Base-by-base conservation (phyloP, 495 filamentous ascomycete genomes). In the Penicillium bialowiezense region DNA sequence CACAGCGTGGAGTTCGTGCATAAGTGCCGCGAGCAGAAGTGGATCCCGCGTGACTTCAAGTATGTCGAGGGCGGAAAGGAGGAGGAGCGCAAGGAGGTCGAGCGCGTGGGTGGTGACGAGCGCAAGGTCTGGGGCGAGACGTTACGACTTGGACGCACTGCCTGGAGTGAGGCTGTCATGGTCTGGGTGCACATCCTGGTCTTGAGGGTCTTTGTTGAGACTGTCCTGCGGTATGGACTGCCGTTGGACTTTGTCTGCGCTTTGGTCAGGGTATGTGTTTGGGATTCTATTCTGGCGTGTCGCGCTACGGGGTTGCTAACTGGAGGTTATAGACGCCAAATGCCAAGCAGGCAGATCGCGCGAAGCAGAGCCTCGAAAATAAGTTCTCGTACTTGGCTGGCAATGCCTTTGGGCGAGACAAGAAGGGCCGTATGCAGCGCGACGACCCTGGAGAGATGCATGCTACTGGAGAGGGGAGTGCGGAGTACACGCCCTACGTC, bases 141-240 rank as follows among this genome's bases (percentile, higher is more conserved):
- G n/a, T 64, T 98, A 60, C 75, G 89, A 41, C 74, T 96, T 40
- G 89, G 85, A 7, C 77, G 89, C 52, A 95, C 88, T 17, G 89
- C 88, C 21, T 97, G 92, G 80, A 90, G 90, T 56, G 95, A 98
- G 67, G 83, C 83, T 40, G 90, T 95, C 50, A 96, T 96, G 90
- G 85, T 90, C 46, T 95, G 89, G 91, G 74, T 91, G 9, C 95
- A 97, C 66, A 88, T 93, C 13, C 75, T 97, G 62, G 86, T 91
- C 5, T 72, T 98, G 53, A 77, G 93, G 35, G 91, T 98, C 31
- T 98, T 97, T 67, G 93, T 98, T 15, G 93, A 98, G 77, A 96
- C 91, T 9, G 91, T 97, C 15, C 72, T 97, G 62, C 80, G 93
- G 52, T 98, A 97, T 65, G 93, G 93, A 6, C 63, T 98, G 52